Evolutionary conservation across 2,329 filamentous ascomycete genomes (phyloP).

Genomic region (Colletotrichum australisinense): DNA sequence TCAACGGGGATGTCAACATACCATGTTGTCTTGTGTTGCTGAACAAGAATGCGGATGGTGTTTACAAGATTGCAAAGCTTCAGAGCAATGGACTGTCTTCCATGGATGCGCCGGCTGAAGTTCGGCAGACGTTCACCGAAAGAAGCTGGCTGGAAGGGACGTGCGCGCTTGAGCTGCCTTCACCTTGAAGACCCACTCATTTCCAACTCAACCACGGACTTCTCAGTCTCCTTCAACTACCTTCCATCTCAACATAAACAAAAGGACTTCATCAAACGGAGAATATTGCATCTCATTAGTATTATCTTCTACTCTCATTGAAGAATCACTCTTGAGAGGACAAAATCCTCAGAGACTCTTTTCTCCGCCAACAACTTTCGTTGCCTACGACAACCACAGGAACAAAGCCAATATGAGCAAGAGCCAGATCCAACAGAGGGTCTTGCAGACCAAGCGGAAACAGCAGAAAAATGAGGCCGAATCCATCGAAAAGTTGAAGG

Average conservation of each 20-base stretch:
- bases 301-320: too few relatives aligned
- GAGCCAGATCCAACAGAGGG: conserved; percentile 11
- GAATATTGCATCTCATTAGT: too few relatives aligned
- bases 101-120: conserved; percentile 34
- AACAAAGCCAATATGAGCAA: background rate
- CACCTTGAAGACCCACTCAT: background rate
- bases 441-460: conserved; percentile 16
- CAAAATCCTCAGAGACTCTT: background rate
- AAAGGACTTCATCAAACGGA: too few relatives aligned
- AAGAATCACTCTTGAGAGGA: background rate
- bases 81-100: background rate
- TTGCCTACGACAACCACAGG: background rate
- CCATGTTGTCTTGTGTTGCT: conserved; percentile 20
- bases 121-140: conserved; percentile 18
- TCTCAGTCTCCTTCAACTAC: background rate
- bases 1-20: background rate
- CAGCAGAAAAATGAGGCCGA: conserved; percentile 39
- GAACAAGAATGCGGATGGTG: background rate
- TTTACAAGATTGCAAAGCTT: background rate
- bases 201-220: conserved; percentile 16
- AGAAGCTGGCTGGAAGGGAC: background rate
- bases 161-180: background rate
- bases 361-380: background rate
- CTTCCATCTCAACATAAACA: background rate
- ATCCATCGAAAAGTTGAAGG: conserved; percentile 55